A percentile compares a stretch with the other conserved stretches of the same genome.
phyloP scores from a whole-genome alignment of 805 yeast genomes.

The Wickerhamomyces mucosus region DNA sequence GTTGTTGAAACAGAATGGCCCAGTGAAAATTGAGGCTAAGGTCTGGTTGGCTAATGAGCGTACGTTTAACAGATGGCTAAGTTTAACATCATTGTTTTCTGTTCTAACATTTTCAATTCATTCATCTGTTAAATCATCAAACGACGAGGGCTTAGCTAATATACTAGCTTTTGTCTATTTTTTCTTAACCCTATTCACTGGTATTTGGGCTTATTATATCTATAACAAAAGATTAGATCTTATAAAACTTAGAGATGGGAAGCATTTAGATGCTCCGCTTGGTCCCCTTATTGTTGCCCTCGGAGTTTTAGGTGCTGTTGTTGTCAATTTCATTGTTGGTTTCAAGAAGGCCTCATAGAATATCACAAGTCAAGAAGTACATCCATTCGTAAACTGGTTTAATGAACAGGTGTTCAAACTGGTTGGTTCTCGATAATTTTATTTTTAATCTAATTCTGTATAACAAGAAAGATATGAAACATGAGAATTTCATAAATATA shows the following conservation, averaged over 20 bases:
- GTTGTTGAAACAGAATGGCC: slow-evolving; percentile 81
- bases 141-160: slow-evolving; percentile 55
- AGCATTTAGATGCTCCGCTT: slow-evolving; percentile 78
- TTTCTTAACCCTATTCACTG: slow-evolving; percentile 70
- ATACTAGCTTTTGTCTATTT: slow-evolving; percentile 72
- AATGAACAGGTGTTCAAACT: slow-evolving; percentile 22
- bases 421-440: slow-evolving; percentile 29
- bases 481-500: too few species aligned
- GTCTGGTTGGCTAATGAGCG: slow-evolving; percentile 99
- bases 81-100: slow-evolving; percentile 75
- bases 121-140: slow-evolving; percentile 60
- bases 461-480: too few species aligned
- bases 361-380: slow-evolving; percentile 9
- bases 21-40: slow-evolving; percentile 90
- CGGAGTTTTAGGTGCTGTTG: slow-evolving; percentile 57
- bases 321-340: slow-evolving; percentile 66
- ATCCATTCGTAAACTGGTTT: slow-evolving; percentile 20
- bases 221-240: slow-evolving; percentile 62
- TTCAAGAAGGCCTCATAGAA: slow-evolving; percentile 30
- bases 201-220: slow-evolving; percentile 81
- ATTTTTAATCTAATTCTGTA: too few species aligned
- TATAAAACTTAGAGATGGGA: slow-evolving; percentile 74
- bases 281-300: slow-evolving; percentile 80
- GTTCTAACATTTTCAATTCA: slow-evolving; percentile 80
- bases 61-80: slow-evolving; percentile 93